phyloP scores from a whole-genome alignment of 73 alveolate genomes.

The Stentor coeruleus region DNA sequence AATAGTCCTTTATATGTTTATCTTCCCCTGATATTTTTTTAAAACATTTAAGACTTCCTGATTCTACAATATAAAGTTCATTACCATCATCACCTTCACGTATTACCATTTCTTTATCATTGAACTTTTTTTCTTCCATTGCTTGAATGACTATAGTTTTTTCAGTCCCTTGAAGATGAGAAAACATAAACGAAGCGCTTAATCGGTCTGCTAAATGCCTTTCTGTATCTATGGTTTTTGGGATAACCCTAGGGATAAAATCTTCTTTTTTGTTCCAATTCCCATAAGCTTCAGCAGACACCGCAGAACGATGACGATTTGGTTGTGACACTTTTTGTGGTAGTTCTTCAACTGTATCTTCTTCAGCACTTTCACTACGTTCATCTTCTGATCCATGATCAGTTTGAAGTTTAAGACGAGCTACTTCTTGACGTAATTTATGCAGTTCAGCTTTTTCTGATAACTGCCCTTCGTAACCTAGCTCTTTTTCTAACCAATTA shows the following conservation, averaged over 20 bases:
- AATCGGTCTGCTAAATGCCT: constrained; percentile 72
- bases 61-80: constrained; percentile 87
- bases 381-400: constrained; percentile 32
- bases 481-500: background rate
- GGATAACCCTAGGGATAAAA: constrained; percentile 76
- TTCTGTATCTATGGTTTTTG: constrained; percentile 71
- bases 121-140: constrained; percentile 80
- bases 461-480: background rate
- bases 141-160: constrained; percentile 81
- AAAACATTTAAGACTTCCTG: constrained; percentile 78
- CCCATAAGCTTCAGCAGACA: constrained; percentile 98
- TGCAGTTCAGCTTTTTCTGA: background rate
- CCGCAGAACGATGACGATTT: constrained; percentile 38
- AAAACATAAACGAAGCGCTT: constrained; percentile 80
- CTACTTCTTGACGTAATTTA: background rate
- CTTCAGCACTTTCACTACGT: constrained; percentile 30
- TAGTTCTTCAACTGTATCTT: constrained; percentile 19
- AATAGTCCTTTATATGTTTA: constrained; percentile 61
- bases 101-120: constrained; percentile 75
- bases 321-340: background rate
- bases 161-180: constrained; percentile 81
- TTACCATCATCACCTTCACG: constrained; percentile 97
- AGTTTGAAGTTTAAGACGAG: background rate
- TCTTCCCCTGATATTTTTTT: constrained; percentile 60
- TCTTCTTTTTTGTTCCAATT: constrained; percentile 76